Percentiles rank a stretch among this genome's conserved stretches.
Evolutionary conservation across 306 rosid genomes (phyloP).

Genomic region (Rosa chinensis): DNA sequence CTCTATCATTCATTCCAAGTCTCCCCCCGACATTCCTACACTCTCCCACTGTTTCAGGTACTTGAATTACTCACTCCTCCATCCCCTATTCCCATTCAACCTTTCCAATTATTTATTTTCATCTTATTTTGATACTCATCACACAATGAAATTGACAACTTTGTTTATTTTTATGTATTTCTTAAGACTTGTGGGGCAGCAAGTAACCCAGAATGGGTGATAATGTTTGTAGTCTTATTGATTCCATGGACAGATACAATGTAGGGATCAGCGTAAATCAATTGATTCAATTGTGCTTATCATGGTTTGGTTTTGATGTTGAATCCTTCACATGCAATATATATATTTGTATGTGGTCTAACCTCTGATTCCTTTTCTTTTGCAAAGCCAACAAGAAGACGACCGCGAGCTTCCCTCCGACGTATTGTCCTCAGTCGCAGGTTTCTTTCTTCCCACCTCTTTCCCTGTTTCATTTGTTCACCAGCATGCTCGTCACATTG

Average conservation of each 20-base stretch:
- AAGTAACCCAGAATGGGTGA: not conserved
- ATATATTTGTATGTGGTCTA: constrained; percentile 17
- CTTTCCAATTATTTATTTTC: too few relatives aligned
- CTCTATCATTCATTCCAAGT: constrained; percentile 35
- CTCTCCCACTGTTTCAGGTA: constrained; percentile 61
- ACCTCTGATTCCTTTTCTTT: constrained; percentile 35
- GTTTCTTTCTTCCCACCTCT: constrained; percentile 53
- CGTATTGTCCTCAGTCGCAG: constrained; percentile 63
- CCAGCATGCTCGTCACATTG: not conserved
- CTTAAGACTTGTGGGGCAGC: too few relatives aligned
- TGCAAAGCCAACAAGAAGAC: constrained; percentile 60
- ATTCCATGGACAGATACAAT: not conserved
- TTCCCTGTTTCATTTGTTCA: constrained; percentile 16
- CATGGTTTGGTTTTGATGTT: not conserved
- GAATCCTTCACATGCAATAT: not conserved
- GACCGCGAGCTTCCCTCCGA: constrained; percentile 47
- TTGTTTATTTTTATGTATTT: too few relatives aligned
- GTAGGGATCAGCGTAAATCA: not conserved
- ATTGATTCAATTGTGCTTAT: not conserved
- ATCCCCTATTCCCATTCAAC: too few relatives aligned
- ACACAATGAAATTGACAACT: too few relatives aligned
- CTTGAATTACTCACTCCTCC: not conserved
- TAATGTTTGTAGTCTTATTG: not conserved
- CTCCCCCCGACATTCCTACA: constrained; percentile 28
- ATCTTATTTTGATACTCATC: too few relatives aligned